phyloP scores from a whole-genome alignment of 2,329 filamentous ascomycete genomes.

The Colletotrichum endophyticum region DNA sequence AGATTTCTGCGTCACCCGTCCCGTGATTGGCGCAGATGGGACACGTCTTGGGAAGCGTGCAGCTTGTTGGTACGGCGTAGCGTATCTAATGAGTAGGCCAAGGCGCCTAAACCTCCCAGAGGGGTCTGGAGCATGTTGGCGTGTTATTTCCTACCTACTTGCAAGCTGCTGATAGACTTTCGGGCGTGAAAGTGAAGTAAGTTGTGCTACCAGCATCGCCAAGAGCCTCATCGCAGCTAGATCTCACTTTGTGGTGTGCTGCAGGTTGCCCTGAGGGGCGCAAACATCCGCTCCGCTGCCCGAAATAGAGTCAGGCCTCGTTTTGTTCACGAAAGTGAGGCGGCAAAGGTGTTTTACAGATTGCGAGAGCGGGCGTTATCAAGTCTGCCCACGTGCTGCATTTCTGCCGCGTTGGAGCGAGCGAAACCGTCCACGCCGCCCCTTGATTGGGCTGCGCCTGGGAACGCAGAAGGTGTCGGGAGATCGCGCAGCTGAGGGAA shows the following conservation, averaged over 20 bases:
- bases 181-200: neutral
- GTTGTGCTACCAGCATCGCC: neutral
- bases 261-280: neutral
- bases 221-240: neutral
- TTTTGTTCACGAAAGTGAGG: neutral
- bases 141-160: neutral
- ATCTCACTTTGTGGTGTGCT: neutral
- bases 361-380: neutral
- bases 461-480: neutral
- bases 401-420: neutral
- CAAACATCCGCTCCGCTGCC: neutral
- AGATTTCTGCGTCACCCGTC: slow-evolving; percentile 12
- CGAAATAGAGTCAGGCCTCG: neutral
- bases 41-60: neutral
- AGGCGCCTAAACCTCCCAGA: neutral
- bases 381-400: neutral
- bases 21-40: neutral
- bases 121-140: neutral
- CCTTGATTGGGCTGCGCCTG: neutral
- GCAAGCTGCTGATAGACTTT: neutral
- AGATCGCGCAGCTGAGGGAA: neutral
- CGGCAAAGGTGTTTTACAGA: neutral
- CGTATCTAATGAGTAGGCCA: neutral
- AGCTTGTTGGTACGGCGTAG: neutral
- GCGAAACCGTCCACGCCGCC: neutral